Evolutionary conservation across 306 rosid genomes (phyloP).

Genomic region (Fragaria vesca): DNA sequence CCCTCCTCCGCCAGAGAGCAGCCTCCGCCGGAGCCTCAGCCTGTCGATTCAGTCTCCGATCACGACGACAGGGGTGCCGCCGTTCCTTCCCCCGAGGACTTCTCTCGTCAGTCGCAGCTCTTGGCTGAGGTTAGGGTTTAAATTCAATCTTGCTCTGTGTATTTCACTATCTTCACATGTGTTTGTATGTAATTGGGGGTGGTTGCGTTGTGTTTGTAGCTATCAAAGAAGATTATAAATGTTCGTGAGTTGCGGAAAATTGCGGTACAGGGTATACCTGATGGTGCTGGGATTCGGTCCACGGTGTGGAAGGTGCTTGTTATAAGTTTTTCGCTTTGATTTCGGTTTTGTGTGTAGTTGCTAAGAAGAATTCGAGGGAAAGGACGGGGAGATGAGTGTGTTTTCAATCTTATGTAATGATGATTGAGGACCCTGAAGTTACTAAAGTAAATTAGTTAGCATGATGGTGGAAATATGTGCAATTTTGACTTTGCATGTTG

Average conservation of each 20-base stretch:
- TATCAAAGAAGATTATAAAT: conserved; percentile 76
- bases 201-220: conserved; percentile 30
- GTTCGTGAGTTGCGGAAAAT: conserved; percentile 61
- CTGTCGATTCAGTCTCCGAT: conserved; percentile 34
- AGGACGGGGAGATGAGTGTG: not conserved
- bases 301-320: conserved; percentile 82
- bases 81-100: conserved; percentile 50
- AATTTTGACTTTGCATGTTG: not conserved
- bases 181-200: not conserved
- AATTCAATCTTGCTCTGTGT: not conserved
- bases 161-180: not conserved
- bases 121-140: conserved; percentile 56
- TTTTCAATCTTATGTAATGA: not conserved
- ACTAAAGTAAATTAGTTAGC: not conserved
- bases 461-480: not conserved
- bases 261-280: conserved; percentile 89
- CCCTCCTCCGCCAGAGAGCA: conserved; percentile 41
- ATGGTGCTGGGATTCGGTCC: conserved; percentile 87
- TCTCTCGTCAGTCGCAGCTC: conserved; percentile 84
- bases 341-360: not conserved
- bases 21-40: conserved; percentile 39
- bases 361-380: conserved; percentile 1
- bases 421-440: not conserved
- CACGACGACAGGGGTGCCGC: conserved; percentile 35
- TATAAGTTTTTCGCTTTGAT: not conserved